Evolutionary conservation across 1,139 yeast genomes (phyloP).

Genomic region (Candida sanyaensis): DNA sequence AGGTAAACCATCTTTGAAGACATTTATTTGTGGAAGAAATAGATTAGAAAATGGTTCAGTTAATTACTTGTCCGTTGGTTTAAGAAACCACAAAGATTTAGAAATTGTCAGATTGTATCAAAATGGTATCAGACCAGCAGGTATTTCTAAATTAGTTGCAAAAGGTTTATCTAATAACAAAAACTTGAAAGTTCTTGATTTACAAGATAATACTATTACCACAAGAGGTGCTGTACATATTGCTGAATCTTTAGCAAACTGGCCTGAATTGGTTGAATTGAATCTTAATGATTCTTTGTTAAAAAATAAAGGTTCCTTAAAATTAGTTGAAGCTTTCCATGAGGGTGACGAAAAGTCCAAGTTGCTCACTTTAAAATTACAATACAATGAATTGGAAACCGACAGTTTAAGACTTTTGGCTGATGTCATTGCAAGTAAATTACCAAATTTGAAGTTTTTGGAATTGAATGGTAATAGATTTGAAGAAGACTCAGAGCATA

Average conservation of each 20-base stretch:
- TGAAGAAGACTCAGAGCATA: conserved; percentile 43
- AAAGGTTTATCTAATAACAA: conserved; percentile 70
- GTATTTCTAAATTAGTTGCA: conserved; percentile 71
- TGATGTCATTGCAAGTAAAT: conserved; percentile 50
- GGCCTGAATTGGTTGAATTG: conserved; percentile 64
- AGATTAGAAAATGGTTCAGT: conserved; percentile 94
- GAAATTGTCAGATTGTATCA: conserved; percentile 82
- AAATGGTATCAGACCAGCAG: conserved; percentile 95
- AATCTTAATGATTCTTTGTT: conserved; percentile 88
- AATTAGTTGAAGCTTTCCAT: conserved; percentile 50
- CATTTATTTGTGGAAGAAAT: conserved; percentile 95
- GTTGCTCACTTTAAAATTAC: conserved; percentile 68
- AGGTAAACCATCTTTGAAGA: conserved; percentile 54
- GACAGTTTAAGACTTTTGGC: conserved; percentile 61
- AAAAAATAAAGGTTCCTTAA: conserved; percentile 71
- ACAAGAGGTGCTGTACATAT: conserved; percentile 58
- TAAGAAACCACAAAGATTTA: conserved; percentile 72
- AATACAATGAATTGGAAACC: conserved; percentile 84
- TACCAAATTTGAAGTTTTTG: conserved; percentile 62
- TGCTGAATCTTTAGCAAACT: conserved; percentile 47
- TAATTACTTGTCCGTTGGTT: conserved; percentile 73
- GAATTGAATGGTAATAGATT: conserved; percentile 94
- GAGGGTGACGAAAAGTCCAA: conserved; percentile 34
- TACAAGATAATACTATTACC: conserved; percentile 95
- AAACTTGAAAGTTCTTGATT: conserved; percentile 69